Percentiles rank a stretch among this genome's conserved stretches.
phyloP scores from a whole-genome alignment of 202 grass and related monocot genomes.

The Cymbopogon flexuosus region DNA sequence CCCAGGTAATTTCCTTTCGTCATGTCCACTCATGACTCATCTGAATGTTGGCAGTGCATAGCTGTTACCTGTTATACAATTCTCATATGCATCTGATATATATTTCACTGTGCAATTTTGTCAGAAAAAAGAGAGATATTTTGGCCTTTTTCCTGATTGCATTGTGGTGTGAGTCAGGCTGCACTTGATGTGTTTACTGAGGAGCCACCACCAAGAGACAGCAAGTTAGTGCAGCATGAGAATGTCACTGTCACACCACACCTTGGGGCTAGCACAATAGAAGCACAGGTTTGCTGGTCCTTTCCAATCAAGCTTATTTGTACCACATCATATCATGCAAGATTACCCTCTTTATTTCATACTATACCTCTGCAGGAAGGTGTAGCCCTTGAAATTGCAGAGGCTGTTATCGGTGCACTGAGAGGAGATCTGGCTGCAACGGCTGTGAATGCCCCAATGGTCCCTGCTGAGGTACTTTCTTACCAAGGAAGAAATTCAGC shows the following conservation, averaged over 20 bases:
- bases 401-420: conserved; percentile 69
- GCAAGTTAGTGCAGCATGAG: conserved; percentile 75
- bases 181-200: conserved; percentile 85
- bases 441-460: conserved; percentile 83
- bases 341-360: conserved; percentile 13
- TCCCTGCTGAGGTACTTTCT: conserved; percentile 54
- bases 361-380: conserved; percentile 47
- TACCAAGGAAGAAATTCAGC: background rate
- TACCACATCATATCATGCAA: background rate
- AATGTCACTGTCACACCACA: conserved; percentile 78
- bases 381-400: conserved; percentile 74
- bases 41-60: background rate
- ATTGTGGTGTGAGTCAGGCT: conserved; percentile 49
- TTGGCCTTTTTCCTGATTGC: conserved; percentile 29
- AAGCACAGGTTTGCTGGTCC: conserved; percentile 64
- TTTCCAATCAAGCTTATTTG: background rate
- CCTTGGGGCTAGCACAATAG: conserved; percentile 77
- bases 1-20: conserved; percentile 45
- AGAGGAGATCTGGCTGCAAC: conserved; percentile 75
- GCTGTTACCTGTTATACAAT: background rate
- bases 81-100: background rate
- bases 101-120: conserved; percentile 1
- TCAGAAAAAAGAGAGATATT: conserved; percentile 8
- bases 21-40: background rate
- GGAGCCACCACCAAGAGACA: conserved; percentile 72